Evolutionary conservation across 768 basidiomycete species (phyloP).

Genomic region (Termitomyces sp.): DNA sequence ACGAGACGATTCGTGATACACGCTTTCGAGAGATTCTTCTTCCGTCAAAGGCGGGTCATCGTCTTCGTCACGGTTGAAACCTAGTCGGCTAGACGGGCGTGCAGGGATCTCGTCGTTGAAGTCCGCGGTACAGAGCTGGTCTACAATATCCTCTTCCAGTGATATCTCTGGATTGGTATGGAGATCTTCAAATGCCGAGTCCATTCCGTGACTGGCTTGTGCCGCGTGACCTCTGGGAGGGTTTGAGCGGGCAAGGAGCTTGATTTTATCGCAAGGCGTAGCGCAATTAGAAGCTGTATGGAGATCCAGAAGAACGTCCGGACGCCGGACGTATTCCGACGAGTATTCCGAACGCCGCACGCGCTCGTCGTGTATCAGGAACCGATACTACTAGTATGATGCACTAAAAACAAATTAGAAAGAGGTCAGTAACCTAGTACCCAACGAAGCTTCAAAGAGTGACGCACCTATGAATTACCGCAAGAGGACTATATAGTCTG

Average conservation of each 20-base stretch:
- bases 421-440: not conserved
- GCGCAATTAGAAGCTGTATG: not conserved
- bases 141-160: conserved; percentile 21
- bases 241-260: not conserved
- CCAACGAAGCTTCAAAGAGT: not conserved
- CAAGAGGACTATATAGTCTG: not conserved
- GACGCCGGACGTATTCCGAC: not conserved
- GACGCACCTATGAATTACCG: conserved; percentile 5
- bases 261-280: not conserved
- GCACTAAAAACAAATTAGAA: not conserved
- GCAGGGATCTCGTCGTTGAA: conserved; percentile 26
- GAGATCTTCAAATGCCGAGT: not conserved
- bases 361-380: not conserved
- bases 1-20: not conserved
- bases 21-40: conserved; percentile 1
- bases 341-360: not conserved
- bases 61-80: conserved; percentile 30
- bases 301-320: not conserved
- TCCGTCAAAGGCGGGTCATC: conserved; percentile 4
- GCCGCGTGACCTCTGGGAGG: conserved; percentile 9
- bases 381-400: no score
- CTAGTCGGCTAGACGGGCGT: conserved; percentile 47
- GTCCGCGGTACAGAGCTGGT: conserved; percentile 13
- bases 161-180: conserved; percentile 3
- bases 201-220: conserved; percentile 1